Base-by-base conservation (phyloP, 257 asterid species). In the Catharanthus roseus region DNA sequence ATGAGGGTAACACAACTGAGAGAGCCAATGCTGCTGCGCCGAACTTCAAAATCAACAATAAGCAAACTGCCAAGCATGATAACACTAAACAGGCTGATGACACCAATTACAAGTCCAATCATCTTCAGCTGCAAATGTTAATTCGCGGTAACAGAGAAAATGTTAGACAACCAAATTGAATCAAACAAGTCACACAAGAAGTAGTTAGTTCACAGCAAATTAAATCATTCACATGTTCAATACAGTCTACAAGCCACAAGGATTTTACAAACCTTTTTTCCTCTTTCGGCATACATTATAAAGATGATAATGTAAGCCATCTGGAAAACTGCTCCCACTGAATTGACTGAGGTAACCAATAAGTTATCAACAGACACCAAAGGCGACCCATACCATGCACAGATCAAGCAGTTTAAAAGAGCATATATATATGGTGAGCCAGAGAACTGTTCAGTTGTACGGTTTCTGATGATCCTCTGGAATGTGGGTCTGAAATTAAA, bases 381-480 rank as follows among this genome's bases (percentile, higher is more conserved):
- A 5, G 96, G 97, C 74, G 79, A 58, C 24, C 97, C 97, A 58
- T 91, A 91, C 96, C 96, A 91, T 21, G 89, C 88, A 77, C 96
- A 91, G 80, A 89, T 87, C 26, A 86, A 80, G 82, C 97, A 87
- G 85, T 91, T 91, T 79, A 91, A 77, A 65, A 91, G 88, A 42
- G 96, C 79, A 24, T 91, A 91, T 64, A 91, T 72, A 65, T 89
- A 91, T 65, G 97, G 97, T 82, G 85, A 60, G 64, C 96, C 96
- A 1, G 97, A 91, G 69, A 89, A 91, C 45, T 89, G 85, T 71
- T 91, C 96, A 0, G 97, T 91, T 26, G 97, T 84, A 74, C 73
- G 65, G 89, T 77, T 81, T 70, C 84, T 69, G 70, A 83, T 73
- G 54, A 91, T 91, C 74, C 96, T 85, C 68, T 74, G 76, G 74